phyloP scores from a whole-genome alignment of 108 stramenopile species.

The Stephanodiscus triporus region DNA sequence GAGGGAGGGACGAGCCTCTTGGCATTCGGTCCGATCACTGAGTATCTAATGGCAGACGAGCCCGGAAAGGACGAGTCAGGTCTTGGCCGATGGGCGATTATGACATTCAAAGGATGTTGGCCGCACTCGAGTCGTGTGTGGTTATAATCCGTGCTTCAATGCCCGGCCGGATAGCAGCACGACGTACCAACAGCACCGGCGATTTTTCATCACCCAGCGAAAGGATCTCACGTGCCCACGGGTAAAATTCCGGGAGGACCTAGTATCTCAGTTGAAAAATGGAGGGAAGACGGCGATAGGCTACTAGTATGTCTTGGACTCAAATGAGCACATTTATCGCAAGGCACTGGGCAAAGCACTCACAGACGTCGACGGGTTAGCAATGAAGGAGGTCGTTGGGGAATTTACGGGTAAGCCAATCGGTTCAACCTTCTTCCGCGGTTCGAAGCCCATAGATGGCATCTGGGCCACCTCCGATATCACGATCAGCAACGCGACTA shows the following conservation, averaged over 20 bases:
- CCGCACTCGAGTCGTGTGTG: not conserved
- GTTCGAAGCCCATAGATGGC: conserved; percentile 6
- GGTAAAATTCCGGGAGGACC: not conserved
- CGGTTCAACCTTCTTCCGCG: not conserved
- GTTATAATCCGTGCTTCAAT: not conserved
- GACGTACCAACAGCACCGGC: not conserved
- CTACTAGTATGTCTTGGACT: not conserved
- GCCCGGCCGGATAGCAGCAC: not conserved
- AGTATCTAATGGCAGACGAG: not conserved
- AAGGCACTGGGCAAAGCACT: not conserved
- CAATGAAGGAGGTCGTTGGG: not conserved
- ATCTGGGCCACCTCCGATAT: conserved; percentile 18
- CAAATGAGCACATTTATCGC: not conserved
- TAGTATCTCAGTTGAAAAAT: not conserved
- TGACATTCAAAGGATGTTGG: not conserved
- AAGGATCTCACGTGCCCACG: not conserved
- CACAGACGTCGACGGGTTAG: not conserved
- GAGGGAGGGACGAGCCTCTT: not conserved
- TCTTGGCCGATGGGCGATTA: not conserved
- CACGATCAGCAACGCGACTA: not conserved
- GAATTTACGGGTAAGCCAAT: not conserved
- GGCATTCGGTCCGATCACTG: not conserved
- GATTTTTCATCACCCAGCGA: not conserved
- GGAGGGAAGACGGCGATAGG: not conserved
- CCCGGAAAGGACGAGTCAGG: conserved; percentile 9